These are phyloP conservation scores for Paramecium bursaria DNA, from an alignment of 73 alveolate genomes.

Conservation along the genomic window DNA sequence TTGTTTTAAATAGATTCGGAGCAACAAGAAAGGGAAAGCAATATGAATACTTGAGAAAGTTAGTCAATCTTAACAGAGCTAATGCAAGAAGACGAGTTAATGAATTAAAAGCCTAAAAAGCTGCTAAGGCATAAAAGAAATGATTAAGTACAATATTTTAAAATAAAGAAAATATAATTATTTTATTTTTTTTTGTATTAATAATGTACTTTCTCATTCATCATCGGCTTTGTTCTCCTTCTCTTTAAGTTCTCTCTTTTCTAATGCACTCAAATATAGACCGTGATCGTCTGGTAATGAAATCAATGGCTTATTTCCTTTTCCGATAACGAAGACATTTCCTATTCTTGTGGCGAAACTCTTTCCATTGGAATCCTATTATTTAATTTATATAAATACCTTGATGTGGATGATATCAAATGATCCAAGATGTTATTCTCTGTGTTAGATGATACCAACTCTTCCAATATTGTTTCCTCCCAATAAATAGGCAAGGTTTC, in stretches of 20 bases:
- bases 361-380: constrained; percentile 92
- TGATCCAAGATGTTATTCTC: constrained; percentile 96
- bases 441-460: constrained; percentile 92
- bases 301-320: constrained; percentile 94
- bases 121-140: no score
- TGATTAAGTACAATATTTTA: neutral
- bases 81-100: constrained; percentile 49
- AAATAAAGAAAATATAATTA: no score
- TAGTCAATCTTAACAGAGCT: constrained; percentile 35
- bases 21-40: neutral
- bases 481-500: constrained; percentile 83
- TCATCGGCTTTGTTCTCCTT: constrained; percentile 9
- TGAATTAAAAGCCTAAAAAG: no score
- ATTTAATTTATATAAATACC: neutral
- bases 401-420: constrained; percentile 93
- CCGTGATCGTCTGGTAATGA: constrained; percentile 89
- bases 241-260: constrained; percentile 57
- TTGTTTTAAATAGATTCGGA: neutral
- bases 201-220: neutral
- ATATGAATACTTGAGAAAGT: constrained; percentile 29
- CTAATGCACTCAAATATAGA: constrained; percentile 61
- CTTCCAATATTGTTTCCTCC: constrained; percentile 96
- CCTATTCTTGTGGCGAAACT: constrained; percentile 94
- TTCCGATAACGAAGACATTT: constrained; percentile 96
- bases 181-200: no score